Evolutionary conservation across 2,329 filamentous ascomycete species (phyloP), one percentile per base, ranked within the genome.

Genomic region (Biscogniauxia mediterranea): DNA sequence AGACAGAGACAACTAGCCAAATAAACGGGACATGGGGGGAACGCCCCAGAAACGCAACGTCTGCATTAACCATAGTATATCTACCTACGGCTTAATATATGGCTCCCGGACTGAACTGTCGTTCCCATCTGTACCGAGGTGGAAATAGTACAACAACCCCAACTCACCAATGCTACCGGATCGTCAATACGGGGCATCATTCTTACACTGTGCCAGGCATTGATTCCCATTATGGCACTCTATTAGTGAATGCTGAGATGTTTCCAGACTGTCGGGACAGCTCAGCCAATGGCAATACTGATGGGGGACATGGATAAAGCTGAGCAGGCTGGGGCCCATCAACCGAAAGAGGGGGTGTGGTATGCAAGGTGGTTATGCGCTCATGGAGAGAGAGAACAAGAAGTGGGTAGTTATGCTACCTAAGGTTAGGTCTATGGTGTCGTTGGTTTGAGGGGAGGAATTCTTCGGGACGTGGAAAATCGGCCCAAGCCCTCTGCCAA

Each of bases 131-230:
- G 38, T 46, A 9, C 28, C 11, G 28, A 32, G 28, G 28, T 32
- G 28, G 11, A 13, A 32, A 32, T 32, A 32, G 28, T 32, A 32
- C 46, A 61, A 59, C n/a, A n/a, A n/a, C n/a, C 57, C 20, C 54
- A 62, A 52, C 57, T 60, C 20, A 52, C 58, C 51, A 38, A 26
- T 56, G 52, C 53, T 25, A 19, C 42, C 15, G 17, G 17, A 46
- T 52, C 28, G 23, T 51, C 20, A n/a, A 54, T 26, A 11, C 21
- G 7, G 20, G 17, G 21, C 28, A 20, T 55, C n/a, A n/a, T 21
- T 56, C 60, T 62, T 55, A 58, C 69, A 70, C 68, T 70, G 69
- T 70, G 69, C 55, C 15, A 49, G 52, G 7, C 58, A 68, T 61
- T 55, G 46, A 55, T 66, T 66, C 55, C 63, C 54, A 63, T 60